Evolutionary conservation across 331 rosid species (phyloP), one percentile per base, ranked within the genome.

Genomic region (Spiraea crenata): DNA sequence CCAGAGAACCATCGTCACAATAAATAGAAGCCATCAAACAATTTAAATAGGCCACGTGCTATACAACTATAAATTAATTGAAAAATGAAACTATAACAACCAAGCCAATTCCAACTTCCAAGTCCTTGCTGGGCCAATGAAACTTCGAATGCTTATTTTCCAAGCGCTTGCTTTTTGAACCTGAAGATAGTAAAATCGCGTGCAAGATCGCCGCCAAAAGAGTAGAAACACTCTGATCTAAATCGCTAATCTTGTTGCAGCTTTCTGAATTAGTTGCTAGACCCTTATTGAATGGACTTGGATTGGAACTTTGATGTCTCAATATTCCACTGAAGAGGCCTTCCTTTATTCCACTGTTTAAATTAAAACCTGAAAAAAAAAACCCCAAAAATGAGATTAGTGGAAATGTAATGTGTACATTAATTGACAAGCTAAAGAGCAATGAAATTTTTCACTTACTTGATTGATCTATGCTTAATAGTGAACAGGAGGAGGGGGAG

Each of bases 401-500:
- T 48, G 50, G 34, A 45, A n/a, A 50, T 6, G 57, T 6, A 42
- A 45, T 25, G 31, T 25, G 31, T 2, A 25, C 31, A 25, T 41
- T 40, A 60, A 45, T 10, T 34, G 46, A 31, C 20, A 51, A 14
- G 51, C 8, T 13, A 50, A 17, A 4, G 31, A 42, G 37, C 63
- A 42, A 41, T 34, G 13, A 50, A 40, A 12, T 3, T 54, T 16
- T 42, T 35, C 44, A 84, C 98, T 87, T 86, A 93, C 98, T 78
- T 80, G 82, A 85, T 80, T 65, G 69, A 68, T 61, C 45, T 71
- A 9, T 50, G 80, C 84, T 76, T 86, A 92, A 72, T 82, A 86
- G 70, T 79, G 82, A 49, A 74, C 57, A 9, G 98, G 96, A 44
- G 98, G 97, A 17, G 98, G 98, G 13, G 98, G 98, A 62, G 98